Conservation (phyloP, 148 eudicot species). For the Rhododendron molle region DNA sequence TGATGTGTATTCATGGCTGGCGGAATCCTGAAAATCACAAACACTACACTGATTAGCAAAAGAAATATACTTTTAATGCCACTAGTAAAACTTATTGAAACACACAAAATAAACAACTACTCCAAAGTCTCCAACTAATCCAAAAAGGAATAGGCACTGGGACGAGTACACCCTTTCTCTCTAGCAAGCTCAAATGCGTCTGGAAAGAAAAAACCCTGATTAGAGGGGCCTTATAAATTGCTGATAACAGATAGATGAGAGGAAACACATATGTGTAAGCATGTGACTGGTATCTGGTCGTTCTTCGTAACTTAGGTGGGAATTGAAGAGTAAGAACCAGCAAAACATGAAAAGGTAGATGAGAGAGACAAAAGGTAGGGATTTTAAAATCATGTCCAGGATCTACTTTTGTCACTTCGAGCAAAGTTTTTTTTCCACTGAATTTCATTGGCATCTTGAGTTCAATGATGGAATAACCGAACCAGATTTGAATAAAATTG, state of each 20-base stretch:
- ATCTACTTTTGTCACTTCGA: not conserved
- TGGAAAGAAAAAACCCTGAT: not conserved
- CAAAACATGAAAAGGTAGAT: not conserved
- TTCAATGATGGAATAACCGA: not conserved
- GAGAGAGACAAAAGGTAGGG: not conserved
- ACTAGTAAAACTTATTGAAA: not conserved
- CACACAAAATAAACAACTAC: not conserved
- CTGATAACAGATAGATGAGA: not conserved
- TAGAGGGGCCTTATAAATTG: not conserved
- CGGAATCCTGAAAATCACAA: constrained; percentile 22
- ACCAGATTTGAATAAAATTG: not conserved
- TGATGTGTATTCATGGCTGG: constrained; percentile 28
- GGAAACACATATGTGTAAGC: not conserved
- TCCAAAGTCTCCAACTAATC: not conserved
- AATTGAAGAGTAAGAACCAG: not conserved
- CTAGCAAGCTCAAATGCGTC: not conserved
- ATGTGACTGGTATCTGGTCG: not conserved
- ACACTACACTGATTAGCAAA: not conserved
- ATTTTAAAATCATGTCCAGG: not conserved
- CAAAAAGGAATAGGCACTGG: not conserved
- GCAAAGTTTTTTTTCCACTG: not conserved
- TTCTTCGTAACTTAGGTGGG: not conserved
- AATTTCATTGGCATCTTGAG: not conserved
- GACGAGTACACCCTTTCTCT: not conserved
- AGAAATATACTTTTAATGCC: constrained; percentile 1